Evolutionary conservation across 2,329 filamentous ascomycete genomes (phyloP).

Genomic region (Fusarium oxysporum): DNA sequence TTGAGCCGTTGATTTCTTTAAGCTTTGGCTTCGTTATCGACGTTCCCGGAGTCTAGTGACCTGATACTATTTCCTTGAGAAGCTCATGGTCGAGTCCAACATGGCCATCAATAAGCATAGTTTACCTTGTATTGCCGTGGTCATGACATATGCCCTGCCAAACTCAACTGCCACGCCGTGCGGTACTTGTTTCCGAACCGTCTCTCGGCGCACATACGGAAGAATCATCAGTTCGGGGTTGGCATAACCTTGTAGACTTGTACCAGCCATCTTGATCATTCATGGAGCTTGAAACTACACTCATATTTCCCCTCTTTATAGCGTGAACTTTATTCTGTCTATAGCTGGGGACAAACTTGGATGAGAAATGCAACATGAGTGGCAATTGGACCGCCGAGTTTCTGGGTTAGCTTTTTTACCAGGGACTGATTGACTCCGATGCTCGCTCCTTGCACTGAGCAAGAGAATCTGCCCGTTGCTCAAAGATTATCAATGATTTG

Average conservation of each 20-base stretch:
- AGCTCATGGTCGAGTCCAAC: neutral
- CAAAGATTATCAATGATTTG: constrained; percentile 2
- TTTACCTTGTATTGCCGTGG: neutral
- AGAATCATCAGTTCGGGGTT: neutral
- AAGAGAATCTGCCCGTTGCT: neutral
- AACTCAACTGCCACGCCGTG: neutral
- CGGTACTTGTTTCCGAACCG: neutral
- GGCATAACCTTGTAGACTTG: neutral
- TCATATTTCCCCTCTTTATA: neutral
- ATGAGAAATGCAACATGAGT: neutral
- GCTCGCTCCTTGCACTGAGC: neutral
- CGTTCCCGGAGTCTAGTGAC: neutral
- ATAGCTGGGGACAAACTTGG: neutral
- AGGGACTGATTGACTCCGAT: neutral
- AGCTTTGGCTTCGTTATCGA: neutral
- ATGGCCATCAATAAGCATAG: neutral
- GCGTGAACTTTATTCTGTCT: neutral
- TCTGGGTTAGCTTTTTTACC: neutral
- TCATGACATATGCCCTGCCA: neutral
- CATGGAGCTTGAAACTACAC: neutral
- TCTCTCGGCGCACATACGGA: constrained; percentile 6
- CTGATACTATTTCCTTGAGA: neutral
- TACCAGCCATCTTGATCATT: neutral
- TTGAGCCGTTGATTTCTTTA: neutral
- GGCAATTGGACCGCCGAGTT: constrained; percentile 5